Percentiles rank a stretch among this genome's conserved stretches.
Evolutionary conservation across 2,329 filamentous ascomycete species (phyloP).

Genomic region (Hyphodiscus sp.): DNA sequence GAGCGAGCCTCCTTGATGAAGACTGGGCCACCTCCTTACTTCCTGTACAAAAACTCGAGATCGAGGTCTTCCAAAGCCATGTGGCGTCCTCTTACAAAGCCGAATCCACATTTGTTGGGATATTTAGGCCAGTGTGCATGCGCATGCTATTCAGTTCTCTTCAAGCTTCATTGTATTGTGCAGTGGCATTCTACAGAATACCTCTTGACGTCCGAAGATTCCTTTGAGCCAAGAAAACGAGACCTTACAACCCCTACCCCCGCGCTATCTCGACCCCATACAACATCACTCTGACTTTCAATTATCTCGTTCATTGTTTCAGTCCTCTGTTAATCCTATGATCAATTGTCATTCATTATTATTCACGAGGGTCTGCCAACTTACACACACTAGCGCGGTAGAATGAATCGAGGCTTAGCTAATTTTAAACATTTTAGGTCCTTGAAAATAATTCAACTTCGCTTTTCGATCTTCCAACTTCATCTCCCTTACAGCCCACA

Average conservation of each 20-base stretch:
- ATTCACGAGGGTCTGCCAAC: neutral
- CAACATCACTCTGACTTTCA: neutral
- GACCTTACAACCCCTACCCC: too few relatives aligned
- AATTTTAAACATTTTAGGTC: neutral
- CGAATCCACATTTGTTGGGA: too few relatives aligned
- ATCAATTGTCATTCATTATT: neutral
- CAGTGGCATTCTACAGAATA: neutral
- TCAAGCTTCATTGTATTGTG: too few relatives aligned
- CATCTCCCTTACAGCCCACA: neutral
- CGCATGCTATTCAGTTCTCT: too few relatives aligned
- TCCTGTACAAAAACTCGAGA: too few relatives aligned
- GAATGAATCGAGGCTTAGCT: neutral
- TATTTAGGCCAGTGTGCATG: too few relatives aligned
- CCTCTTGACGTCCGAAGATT: neutral
- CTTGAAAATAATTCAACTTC: slow-evolving; percentile 4
- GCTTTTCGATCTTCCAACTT: slow-evolving; percentile 5
- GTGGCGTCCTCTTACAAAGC: too few relatives aligned
- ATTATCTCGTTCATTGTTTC: neutral
- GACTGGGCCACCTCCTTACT: too few relatives aligned
- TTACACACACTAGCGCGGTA: neutral
- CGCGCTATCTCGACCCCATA: neutral
- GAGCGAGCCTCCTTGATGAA: too few relatives aligned
- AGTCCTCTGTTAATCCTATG: neutral
- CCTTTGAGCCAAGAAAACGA: neutral
- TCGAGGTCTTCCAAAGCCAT: too few relatives aligned